These are phyloP conservation scores for Trichosporon ovoides DNA, from an alignment of 1,284 basidiomycete genomes.

Conservation along the genomic window DNA sequence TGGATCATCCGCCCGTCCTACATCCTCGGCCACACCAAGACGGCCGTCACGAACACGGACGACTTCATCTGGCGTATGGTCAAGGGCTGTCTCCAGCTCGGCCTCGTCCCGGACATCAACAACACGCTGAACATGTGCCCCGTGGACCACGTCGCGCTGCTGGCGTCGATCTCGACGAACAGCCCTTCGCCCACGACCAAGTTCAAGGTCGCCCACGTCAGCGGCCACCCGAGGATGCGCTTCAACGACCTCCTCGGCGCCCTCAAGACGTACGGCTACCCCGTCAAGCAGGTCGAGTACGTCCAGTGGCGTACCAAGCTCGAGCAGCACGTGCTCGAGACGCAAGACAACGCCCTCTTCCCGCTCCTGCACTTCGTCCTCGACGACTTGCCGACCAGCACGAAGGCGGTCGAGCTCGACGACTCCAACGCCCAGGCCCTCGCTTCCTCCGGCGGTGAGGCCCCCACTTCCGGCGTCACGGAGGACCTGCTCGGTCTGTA, in stretches of 20 bases:
- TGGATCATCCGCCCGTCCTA: conserved; percentile 92
- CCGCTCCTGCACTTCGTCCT: conserved; percentile 94
- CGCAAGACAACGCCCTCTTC: conserved; percentile 94
- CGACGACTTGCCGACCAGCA: conserved; percentile 93
- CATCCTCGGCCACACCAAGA: conserved; percentile 84
- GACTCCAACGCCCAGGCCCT: conserved; percentile 74
- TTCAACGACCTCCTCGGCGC: conserved; percentile 84
- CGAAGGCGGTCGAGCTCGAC: conserved; percentile 87
- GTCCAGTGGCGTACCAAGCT: conserved; percentile 84
- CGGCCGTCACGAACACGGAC: conserved; percentile 95
- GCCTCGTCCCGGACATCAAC: conserved; percentile 93
- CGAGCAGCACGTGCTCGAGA: conserved; percentile 90
- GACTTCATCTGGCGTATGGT: conserved; percentile 98
- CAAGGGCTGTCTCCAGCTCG: conserved; percentile 95
- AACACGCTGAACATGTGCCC: conserved; percentile 98
- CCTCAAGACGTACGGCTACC: conserved; percentile 74
- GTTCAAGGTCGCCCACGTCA: conserved; percentile 78
- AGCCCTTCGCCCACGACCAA: conserved; percentile 49
- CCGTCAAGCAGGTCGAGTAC: conserved; percentile 76
- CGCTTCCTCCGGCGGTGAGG: conserved; percentile 54
- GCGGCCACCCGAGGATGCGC: conserved; percentile 77
- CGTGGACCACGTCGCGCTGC: conserved; percentile 90
- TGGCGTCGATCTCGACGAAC: conserved; percentile 65
- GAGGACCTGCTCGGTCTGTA: conserved; percentile 77
- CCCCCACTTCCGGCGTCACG: conserved; percentile 63